Conservation (phyloP, 768 basidiomycete genomes). For the Kwoniella sp. region DNA sequence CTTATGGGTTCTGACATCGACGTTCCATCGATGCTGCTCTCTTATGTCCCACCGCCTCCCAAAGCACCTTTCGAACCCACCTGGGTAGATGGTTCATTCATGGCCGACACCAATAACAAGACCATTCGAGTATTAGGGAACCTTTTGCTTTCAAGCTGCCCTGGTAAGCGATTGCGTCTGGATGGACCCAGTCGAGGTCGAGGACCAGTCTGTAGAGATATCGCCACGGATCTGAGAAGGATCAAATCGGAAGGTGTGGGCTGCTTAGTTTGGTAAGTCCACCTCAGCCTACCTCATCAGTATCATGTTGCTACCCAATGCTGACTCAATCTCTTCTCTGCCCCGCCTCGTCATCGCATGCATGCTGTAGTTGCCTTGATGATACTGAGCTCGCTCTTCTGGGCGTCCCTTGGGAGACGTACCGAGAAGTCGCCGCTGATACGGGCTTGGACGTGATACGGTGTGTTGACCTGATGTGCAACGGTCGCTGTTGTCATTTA, state of each 20-base stretch:
- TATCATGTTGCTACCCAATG: constrained; percentile 1
- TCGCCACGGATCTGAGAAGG: constrained; percentile 73
- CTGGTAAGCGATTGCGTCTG: constrained; percentile 79
- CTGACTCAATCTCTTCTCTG: constrained; percentile 9
- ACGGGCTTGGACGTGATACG: constrained; percentile 79
- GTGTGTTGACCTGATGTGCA: constrained; percentile 56
- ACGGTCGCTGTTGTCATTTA: not conserved
- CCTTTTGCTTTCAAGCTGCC: constrained; percentile 83
- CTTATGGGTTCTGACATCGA: constrained; percentile 36
- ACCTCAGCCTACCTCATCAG: too few species aligned
- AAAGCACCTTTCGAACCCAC: constrained; percentile 1
- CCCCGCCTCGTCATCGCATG: constrained; percentile 1
- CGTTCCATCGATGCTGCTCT: constrained; percentile 37
- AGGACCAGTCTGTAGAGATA: constrained; percentile 77
- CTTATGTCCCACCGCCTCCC: constrained; percentile 18
- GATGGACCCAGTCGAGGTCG: constrained; percentile 77
- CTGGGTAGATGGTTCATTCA: not conserved
- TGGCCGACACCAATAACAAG: constrained; percentile 6
- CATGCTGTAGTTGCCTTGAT: constrained; percentile 70
- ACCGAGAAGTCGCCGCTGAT: constrained; percentile 65
- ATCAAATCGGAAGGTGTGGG: constrained; percentile 72
- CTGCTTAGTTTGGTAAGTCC: constrained; percentile 80
- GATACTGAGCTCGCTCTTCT: constrained; percentile 80
- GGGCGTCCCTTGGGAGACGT: constrained; percentile 83
- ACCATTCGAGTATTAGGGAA: constrained; percentile 68